Evolutionary conservation across 2,329 filamentous ascomycete genomes (phyloP).

Genomic region (Colletotrichum sp.): DNA sequence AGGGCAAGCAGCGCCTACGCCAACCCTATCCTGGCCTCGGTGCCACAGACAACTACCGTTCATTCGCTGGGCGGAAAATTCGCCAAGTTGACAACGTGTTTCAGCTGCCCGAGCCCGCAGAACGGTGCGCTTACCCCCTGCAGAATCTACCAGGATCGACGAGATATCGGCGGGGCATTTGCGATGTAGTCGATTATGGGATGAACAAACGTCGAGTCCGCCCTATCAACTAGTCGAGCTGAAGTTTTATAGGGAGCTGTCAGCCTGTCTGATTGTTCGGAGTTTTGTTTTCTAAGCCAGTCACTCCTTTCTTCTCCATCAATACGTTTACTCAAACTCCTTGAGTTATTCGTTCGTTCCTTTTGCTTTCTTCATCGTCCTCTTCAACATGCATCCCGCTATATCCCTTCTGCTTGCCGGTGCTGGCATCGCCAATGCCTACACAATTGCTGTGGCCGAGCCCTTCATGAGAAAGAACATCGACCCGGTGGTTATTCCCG

Average conservation of each 20-base stretch:
- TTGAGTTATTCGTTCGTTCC: not conserved
- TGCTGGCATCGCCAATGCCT: conserved; percentile 23
- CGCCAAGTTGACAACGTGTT: not conserved
- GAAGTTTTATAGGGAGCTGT: not conserved
- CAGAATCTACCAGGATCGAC: not conserved
- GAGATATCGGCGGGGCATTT: not conserved
- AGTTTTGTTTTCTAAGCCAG: not conserved
- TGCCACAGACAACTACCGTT: not conserved
- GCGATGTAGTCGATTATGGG: not conserved
- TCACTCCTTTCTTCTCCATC: not conserved
- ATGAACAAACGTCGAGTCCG: not conserved
- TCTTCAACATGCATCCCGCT: not conserved
- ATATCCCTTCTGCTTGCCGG: conserved; percentile 12
- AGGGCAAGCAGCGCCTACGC: not conserved
- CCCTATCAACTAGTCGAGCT: not conserved
- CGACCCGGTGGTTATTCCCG: conserved; percentile 35
- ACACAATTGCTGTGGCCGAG: conserved; percentile 25
- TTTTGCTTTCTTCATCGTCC: not conserved
- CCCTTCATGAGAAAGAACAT: conserved; percentile 38
- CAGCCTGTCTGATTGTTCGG: not conserved
- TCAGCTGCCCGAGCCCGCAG: not conserved
- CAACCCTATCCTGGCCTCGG: not conserved
- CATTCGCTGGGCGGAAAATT: not conserved
- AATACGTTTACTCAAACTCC: not conserved
- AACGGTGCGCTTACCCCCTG: not conserved